Percentiles rank a stretch among this genome's conserved stretches.
Evolutionary conservation across 768 basidiomycete genomes (phyloP).

Genomic region (Lactarius tabidus): DNA sequence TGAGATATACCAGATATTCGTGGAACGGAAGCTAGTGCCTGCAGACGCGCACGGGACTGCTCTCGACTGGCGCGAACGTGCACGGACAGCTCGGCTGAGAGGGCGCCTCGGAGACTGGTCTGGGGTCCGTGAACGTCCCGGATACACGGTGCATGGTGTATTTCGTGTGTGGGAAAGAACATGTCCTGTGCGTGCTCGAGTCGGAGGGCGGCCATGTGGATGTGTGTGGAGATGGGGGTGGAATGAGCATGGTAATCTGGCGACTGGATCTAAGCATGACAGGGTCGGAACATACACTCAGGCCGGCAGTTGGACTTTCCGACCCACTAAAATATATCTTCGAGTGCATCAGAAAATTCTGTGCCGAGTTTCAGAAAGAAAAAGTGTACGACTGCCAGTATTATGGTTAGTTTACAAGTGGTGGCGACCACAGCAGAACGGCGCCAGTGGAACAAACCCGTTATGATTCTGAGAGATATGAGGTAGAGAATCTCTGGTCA

Average conservation of each 20-base stretch:
- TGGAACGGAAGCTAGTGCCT: constrained; percentile 82
- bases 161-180: constrained; percentile 78
- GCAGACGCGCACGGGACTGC: constrained; percentile 31
- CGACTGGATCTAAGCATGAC: constrained; percentile 58
- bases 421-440: no score
- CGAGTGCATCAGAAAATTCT: no score
- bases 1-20: constrained; percentile 50
- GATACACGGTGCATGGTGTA: constrained; percentile 24
- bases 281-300: no score
- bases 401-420: no score
- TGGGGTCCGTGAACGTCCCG: constrained; percentile 34
- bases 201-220: constrained; percentile 8
- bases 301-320: no score
- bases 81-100: constrained; percentile 65
- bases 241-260: constrained; percentile 98
- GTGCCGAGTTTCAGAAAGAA: no score
- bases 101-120: constrained; percentile 8
- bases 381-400: no score
- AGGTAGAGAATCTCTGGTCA: no score
- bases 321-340: no score
- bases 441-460: no score
- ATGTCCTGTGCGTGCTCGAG: constrained; percentile 48
- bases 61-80: constrained; percentile 50
- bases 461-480: no score
- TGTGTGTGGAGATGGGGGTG: constrained; percentile 92